phyloP scores from a whole-genome alignment of 140 eudicot genomes.

The Anethum foeniculum region DNA sequence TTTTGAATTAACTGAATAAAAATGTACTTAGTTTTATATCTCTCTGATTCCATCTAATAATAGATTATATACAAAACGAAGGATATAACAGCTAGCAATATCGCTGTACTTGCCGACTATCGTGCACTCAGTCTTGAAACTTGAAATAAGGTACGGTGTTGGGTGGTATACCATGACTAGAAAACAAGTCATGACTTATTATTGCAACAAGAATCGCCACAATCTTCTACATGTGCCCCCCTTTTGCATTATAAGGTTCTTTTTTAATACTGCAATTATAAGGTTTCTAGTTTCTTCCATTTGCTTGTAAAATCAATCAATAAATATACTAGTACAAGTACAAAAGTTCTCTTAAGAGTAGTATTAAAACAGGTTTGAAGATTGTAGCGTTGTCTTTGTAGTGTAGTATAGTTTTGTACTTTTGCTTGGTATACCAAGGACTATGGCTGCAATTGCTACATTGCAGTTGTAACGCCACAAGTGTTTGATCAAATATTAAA shows the following conservation, averaged over 20 bases:
- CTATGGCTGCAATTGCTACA: not conserved
- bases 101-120: not conserved
- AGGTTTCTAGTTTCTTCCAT: not conserved
- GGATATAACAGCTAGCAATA: not conserved
- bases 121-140: not conserved
- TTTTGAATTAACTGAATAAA: too few relatives aligned
- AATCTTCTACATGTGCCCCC: not conserved
- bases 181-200: not conserved
- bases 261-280: not conserved
- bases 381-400: not conserved
- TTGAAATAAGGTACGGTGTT: constrained; percentile 4
- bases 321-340: not conserved
- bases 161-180: not conserved
- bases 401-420: not conserved
- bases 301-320: not conserved
- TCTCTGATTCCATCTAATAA: not conserved
- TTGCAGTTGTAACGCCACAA: not conserved
- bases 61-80: not conserved
- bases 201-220: not conserved
- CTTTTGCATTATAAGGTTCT: not conserved
- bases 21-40: not conserved
- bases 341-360: not conserved
- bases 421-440: not conserved
- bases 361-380: not conserved
- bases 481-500: not conserved